Conservation (phyloP, 1,139 yeast genomes). For the Saccharomycopsis hybrid region DNA sequence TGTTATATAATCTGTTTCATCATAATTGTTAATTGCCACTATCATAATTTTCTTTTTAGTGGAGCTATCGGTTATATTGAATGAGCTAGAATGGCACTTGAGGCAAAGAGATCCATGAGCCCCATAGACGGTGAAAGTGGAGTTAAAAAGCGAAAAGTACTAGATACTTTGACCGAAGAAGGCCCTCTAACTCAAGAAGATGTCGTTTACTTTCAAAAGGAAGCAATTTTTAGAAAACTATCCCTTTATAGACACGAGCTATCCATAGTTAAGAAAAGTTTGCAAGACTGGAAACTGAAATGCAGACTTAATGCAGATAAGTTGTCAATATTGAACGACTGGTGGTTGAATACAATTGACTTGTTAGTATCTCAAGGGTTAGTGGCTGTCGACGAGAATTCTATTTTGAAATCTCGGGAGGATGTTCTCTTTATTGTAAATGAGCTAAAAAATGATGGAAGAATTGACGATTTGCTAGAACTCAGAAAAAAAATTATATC, state of each 20-base stretch:
- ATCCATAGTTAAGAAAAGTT: slow-evolving; percentile 36
- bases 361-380: slow-evolving; percentile 2
- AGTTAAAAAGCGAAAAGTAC: slow-evolving; percentile 31
- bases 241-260: slow-evolving; percentile 53
- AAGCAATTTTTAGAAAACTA: slow-evolving; percentile 84
- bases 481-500: slow-evolving; percentile 9
- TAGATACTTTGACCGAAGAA: slow-evolving; percentile 44
- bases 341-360: slow-evolving; percentile 40
- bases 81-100: too few species aligned
- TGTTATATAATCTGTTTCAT: too few species aligned
- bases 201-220: slow-evolving; percentile 78
- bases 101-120: background rate
- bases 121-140: background rate
- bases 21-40: too few species aligned
- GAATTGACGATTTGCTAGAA: slow-evolving; percentile 11
- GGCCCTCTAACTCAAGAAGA: slow-evolving; percentile 82
- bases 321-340: slow-evolving; percentile 41
- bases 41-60: too few species aligned
- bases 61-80: too few species aligned
- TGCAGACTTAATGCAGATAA: slow-evolving; percentile 35
- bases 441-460: slow-evolving; percentile 1
- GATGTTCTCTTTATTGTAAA: slow-evolving; percentile 3
- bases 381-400: background rate
- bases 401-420: background rate
- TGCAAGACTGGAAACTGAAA: slow-evolving; percentile 32